A percentile compares a stretch with the other conserved stretches of the same genome.
phyloP scores from a whole-genome alignment of 2,329 filamentous ascomycete species.

The Madurella mycetomatis region DNA sequence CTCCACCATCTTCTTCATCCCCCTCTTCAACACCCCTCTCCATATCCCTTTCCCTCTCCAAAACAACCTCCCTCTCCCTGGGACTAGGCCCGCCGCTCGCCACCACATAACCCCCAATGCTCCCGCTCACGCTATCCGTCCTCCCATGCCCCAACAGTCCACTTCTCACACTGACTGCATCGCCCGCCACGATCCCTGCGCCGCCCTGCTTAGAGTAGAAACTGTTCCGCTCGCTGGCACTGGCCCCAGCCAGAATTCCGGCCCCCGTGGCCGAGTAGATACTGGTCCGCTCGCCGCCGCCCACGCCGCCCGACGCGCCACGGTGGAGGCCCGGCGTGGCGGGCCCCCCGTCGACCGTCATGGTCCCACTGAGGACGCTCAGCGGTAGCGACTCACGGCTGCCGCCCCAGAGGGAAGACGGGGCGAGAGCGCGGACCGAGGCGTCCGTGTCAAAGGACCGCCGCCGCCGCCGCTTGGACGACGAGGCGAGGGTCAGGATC shows the following conservation, averaged over 20 bases:
- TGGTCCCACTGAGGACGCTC: conserved; percentile 69
- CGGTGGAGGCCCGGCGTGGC: conserved; percentile 51
- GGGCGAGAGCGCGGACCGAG: conserved; percentile 77
- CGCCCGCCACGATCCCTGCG: conserved; percentile 43
- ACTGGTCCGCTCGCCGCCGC: conserved; percentile 63
- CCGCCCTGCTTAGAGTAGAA: conserved; percentile 56
- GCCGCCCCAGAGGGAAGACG: conserved; percentile 75
- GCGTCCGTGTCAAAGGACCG: conserved; percentile 82
- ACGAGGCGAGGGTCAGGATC: conserved; percentile 78
- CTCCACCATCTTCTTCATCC: conserved; percentile 22
- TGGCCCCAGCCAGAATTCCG: conserved; percentile 38
- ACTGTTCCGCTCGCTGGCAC: conserved; percentile 71
- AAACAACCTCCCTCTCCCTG: conserved; percentile 46
- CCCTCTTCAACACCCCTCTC: conserved; percentile 31
- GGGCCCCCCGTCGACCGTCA: conserved; percentile 44
- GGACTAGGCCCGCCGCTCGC: conserved; percentile 50
- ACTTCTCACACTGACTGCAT: conserved; percentile 74
- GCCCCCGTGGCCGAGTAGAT: conserved; percentile 72
- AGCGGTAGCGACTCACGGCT: conserved; percentile 75
- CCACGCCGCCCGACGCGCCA: conserved; percentile 27
- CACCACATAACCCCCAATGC: conserved; percentile 62
- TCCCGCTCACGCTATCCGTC: conserved; percentile 77
- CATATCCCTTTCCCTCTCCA: conserved; percentile 28
- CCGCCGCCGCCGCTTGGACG: conserved; percentile 70
- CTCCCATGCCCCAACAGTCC: conserved; percentile 71